Evolutionary conservation across 139 green algal genomes (phyloP).

Genomic region (Coelastrella sp.): DNA sequence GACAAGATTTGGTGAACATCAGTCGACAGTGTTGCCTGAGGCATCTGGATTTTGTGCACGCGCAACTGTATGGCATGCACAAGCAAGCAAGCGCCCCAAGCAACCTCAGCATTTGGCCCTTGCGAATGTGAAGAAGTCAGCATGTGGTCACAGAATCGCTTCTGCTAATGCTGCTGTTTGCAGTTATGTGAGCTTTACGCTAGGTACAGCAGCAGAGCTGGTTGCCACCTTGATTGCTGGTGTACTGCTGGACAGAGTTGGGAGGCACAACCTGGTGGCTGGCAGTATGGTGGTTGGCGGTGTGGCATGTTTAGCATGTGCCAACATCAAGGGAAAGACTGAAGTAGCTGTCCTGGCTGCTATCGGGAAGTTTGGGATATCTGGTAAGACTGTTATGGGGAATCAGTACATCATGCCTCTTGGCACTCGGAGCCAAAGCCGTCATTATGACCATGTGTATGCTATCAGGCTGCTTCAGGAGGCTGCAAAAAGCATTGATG

Average conservation of each 20-base stretch:
- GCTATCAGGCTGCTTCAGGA: no score
- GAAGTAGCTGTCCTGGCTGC: slow-evolving; percentile 1
- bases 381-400: no score
- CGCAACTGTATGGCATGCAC: no score
- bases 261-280: background rate
- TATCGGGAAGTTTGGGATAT: slow-evolving; percentile 40
- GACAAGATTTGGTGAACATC: no score
- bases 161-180: background rate
- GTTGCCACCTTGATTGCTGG: background rate
- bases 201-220: slow-evolving; percentile 22
- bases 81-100: no score
- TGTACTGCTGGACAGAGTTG: slow-evolving; percentile 2
- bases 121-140: background rate
- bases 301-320: slow-evolving; percentile 24
- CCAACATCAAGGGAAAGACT: background rate
- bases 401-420: no score
- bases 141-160: background rate
- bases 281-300: slow-evolving; percentile 8
- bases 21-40: no score
- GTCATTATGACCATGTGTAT: no score
- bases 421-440: no score
- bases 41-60: no score
- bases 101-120: background rate
- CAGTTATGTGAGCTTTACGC: slow-evolving; percentile 31
- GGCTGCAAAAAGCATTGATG: no score